These are phyloP conservation scores for Rhododendron molle DNA, from an alignment of 148 eudicot genomes.

Conservation along the genomic window DNA sequence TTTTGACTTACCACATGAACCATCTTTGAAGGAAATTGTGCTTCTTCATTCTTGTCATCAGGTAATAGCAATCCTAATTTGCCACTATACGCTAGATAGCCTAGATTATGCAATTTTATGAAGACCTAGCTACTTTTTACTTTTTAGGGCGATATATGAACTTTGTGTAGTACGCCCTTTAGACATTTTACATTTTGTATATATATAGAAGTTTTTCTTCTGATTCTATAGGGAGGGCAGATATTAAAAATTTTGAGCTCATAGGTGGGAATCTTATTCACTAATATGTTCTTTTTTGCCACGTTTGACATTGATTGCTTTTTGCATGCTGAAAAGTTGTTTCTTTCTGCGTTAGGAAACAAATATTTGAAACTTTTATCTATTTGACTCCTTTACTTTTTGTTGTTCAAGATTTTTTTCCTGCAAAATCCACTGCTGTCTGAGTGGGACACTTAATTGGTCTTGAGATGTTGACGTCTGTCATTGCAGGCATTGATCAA, in stretches of 20 bases:
- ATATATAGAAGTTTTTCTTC: neutral
- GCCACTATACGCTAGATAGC: neutral
- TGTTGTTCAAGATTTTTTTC: neutral
- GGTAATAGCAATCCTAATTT: neutral
- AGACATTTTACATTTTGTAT: neutral
- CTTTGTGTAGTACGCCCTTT: neutral
- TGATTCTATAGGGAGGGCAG: neutral
- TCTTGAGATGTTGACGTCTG: neutral
- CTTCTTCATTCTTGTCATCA: neutral
- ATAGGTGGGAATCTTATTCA: neutral
- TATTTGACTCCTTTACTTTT: neutral
- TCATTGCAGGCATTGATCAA: conserved; percentile 72
- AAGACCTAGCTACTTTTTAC: neutral
- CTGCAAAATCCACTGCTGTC: neutral
- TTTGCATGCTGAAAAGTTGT: neutral
- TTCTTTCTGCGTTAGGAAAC: neutral
- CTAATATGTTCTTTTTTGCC: neutral
- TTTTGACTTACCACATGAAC: neutral
- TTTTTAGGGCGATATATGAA: neutral
- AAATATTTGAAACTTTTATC: neutral
- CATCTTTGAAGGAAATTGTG: neutral
- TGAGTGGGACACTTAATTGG: neutral
- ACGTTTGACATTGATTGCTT: neutral
- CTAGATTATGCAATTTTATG: neutral
- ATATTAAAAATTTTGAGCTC: neutral